A percentile compares a stretch with the other conserved stretches of the same genome.
Conservation (phyloP, 306 rosid species). For the Rosa multiflora region DNA sequence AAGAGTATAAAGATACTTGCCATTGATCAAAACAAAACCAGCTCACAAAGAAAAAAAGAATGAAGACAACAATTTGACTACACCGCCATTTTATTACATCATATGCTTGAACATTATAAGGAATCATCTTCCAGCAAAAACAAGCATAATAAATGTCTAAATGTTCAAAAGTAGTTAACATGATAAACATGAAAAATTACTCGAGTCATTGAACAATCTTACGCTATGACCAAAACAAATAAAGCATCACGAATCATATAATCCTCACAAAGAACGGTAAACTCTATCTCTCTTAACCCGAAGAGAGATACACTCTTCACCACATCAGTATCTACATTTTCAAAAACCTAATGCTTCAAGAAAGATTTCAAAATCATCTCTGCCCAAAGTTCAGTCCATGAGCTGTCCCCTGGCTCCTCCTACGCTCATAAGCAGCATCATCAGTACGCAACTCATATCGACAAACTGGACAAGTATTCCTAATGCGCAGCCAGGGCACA, state of each 20-base stretch:
- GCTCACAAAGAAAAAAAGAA: neutral
- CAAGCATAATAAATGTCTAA: constrained; percentile 20
- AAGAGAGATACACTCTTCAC: constrained; percentile 1
- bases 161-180: constrained; percentile 9
- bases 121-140: constrained; percentile 16
- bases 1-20: neutral
- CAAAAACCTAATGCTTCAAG: constrained; percentile 37
- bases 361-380: constrained; percentile 23
- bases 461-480: constrained; percentile 92
- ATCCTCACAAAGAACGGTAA: constrained; percentile 4
- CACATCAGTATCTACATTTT: constrained; percentile 41
- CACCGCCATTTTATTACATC: constrained; percentile 2
- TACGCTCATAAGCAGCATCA: constrained; percentile 68
- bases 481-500: constrained; percentile 71
- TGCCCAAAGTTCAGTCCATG: constrained; percentile 21
- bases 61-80: neutral
- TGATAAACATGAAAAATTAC: constrained; percentile 19
- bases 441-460: constrained; percentile 75
- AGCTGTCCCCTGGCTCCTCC: constrained; percentile 43
- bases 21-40: neutral
- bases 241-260: constrained; percentile 25
- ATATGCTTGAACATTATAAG: neutral
- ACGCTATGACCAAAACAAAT: constrained; percentile 28
- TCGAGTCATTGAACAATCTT: constrained; percentile 19
- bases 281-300: neutral